A percentile compares a stretch with the other conserved stretches of the same genome.
These are phyloP conservation scores for Phytopythium chamaehyphon DNA, from an alignment of 352 stramenopile species.

Conservation along the genomic window DNA sequence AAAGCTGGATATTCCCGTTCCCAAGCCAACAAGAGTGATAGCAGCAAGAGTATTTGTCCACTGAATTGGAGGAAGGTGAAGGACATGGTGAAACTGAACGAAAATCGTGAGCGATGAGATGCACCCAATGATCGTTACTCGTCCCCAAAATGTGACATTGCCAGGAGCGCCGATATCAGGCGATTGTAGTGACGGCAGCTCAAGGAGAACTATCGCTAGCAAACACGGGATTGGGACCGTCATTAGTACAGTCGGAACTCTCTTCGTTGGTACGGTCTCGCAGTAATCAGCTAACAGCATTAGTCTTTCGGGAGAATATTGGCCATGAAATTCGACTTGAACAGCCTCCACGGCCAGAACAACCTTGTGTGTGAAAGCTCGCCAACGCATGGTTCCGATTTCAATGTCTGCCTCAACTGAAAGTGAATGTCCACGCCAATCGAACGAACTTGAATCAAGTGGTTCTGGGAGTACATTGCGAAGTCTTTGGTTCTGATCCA, in stretches of 20 bases:
- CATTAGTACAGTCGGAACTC: conserved; percentile 5
- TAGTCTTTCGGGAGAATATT: conserved; percentile 9
- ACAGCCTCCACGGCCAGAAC: not conserved
- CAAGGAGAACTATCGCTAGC: conserved; percentile 1
- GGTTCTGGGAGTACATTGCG: too few species aligned
- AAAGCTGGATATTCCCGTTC: too few species aligned
- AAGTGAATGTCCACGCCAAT: too few species aligned
- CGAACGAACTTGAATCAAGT: too few species aligned
- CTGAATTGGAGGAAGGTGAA: not conserved
- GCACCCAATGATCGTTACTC: conserved; percentile 7
- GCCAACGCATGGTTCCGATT: not conserved
- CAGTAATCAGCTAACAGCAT: conserved; percentile 7
- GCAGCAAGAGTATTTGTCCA: not conserved
- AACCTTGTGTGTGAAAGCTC: not conserved
- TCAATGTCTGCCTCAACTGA: too few species aligned
- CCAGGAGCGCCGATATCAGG: conserved; percentile 7
- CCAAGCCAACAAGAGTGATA: not conserved
- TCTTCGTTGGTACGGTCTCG: not conserved
- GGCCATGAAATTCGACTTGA: conserved; percentile 18
- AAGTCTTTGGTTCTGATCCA: too few species aligned
- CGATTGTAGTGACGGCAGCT: conserved; percentile 5
- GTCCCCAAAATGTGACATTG: conserved; percentile 3
- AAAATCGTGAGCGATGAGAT: conserved; percentile 5
- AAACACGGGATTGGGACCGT: conserved; percentile 9
- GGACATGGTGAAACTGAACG: conserved; percentile 8